Evolutionary conservation across 1,284 basidiomycete species (phyloP).

Genomic region (Austroboletus rostrupii): DNA sequence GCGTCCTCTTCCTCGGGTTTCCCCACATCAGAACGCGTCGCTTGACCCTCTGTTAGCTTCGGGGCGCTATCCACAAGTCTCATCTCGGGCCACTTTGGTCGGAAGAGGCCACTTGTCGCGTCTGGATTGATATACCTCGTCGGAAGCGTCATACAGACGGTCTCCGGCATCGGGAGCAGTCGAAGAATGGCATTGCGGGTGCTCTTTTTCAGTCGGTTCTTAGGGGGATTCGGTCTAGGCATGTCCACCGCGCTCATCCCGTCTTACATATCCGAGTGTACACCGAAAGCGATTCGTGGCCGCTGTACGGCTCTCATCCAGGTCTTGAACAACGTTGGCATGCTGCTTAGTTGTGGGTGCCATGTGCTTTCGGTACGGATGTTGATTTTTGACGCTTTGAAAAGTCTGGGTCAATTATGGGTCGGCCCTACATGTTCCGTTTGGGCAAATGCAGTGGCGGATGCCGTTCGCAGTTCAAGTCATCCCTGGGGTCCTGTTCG

Average conservation of each 20-base stretch:
- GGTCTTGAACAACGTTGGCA: conserved; percentile 46
- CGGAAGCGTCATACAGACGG: conserved; percentile 50
- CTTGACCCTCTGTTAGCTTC: conserved; percentile 31
- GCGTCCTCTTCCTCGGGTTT: conserved; percentile 26
- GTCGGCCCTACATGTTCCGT: conserved; percentile 33
- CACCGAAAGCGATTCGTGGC: conserved; percentile 52
- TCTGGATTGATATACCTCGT: conserved; percentile 54
- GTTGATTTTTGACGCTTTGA: conserved; percentile 1
- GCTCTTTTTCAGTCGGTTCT: conserved; percentile 47
- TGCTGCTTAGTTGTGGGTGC: conserved; percentile 48
- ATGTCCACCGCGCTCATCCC: conserved; percentile 55
- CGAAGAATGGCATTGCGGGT: conserved; percentile 36
- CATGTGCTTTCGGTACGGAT: background rate
- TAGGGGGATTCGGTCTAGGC: conserved; percentile 47
- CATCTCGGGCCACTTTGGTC: conserved; percentile 41
- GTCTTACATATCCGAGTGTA: conserved; percentile 56
- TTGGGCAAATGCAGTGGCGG: conserved; percentile 46
- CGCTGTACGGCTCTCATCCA: conserved; percentile 57
- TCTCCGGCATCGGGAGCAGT: conserved; percentile 42
- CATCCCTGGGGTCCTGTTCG: conserved; percentile 48
- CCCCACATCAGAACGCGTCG: background rate
- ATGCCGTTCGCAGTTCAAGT: conserved; percentile 54
- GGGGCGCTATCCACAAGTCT: conserved; percentile 43
- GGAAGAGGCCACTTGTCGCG: conserved; percentile 45
- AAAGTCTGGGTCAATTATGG: conserved; percentile 49